Base-by-base conservation (phyloP, 169 alveolate species). In the Cryptosporidium meleagridis region DNA sequence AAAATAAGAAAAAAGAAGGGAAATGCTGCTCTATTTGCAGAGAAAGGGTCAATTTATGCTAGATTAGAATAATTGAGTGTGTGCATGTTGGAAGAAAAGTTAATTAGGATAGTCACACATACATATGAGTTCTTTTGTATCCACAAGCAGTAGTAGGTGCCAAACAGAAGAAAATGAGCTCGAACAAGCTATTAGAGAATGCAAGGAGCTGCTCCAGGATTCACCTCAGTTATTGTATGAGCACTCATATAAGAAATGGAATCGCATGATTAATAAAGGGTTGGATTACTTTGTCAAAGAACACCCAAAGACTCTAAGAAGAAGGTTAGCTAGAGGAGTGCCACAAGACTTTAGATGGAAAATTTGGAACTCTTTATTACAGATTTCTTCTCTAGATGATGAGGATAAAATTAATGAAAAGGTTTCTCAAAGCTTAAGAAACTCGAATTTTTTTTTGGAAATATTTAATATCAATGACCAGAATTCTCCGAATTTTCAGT, bases 301-400 rank as follows among this genome's bases (percentile, higher is more conserved):
- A 14, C 94, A 92, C 59, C 85, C 26, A 70, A 92, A 91, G 35
- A 92, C 94, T n/a, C 84, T 61, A 45, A 37, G 85, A 70, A 86
- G 94, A 44, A 92, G 94, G 65, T 91, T 92, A 7, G 86, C 91
- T 44, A 80, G 94, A 65, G 94, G 94, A n/a, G 91, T 87, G 7
- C 94, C 94, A 16, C 94, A 92, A 84, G 91, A 92, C 48, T 92
- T 75, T 70, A 69, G 94, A 59, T 92, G 94, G 94, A 86, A 68
- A 85, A 75, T 86, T 23, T 92, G 94, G 94, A 65, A n/a, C 41
- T 44, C 51, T 65, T 62, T 61, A 12, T 62, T 80, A 45, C 69
- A 65, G 33, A 67, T 80, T 29, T 44, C 59, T 10, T 26, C 75
- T 21, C 3, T 45, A 12, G 75, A 80, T 55, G 61, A 41, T n/a